These are phyloP conservation scores for Penicillium cataractarum DNA, from an alignment of 495 filamentous ascomycete species.

Conservation along the genomic window DNA sequence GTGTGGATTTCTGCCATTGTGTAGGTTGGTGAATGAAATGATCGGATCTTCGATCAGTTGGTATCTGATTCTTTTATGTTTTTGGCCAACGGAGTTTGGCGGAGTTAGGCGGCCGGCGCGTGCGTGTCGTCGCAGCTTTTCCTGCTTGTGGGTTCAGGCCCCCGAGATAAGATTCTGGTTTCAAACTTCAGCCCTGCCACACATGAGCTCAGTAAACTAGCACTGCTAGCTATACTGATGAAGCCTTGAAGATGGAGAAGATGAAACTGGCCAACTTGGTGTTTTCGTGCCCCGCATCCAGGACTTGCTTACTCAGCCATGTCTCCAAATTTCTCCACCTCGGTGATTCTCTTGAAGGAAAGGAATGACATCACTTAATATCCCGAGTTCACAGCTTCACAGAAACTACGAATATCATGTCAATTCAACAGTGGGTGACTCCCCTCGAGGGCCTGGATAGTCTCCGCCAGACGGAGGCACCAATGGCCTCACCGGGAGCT, in stretches of 20 bases:
- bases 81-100: constrained; percentile 19
- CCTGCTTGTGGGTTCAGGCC: no score
- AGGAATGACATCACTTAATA: neutral
- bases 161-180: no score
- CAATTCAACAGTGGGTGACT: constrained; percentile 52
- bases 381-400: neutral
- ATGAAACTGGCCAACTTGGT: neutral
- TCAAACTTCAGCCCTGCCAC: neutral
- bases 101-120: constrained; percentile 12
- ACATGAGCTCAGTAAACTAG: neutral
- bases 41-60: neutral
- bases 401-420: constrained; percentile 13
- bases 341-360: neutral
- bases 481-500: constrained; percentile 43
- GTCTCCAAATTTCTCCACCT: constrained; percentile 18
- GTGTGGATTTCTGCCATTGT: constrained; percentile 2
- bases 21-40: neutral
- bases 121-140: no score
- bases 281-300: neutral
- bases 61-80: neutral
- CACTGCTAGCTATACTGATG: neutral
- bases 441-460: constrained; percentile 55
- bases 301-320: constrained; percentile 14
- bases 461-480: constrained; percentile 42
- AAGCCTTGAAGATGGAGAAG: neutral